Evolutionary conservation across 129 eudicot genomes (phyloP), one percentile per base, ranked within the genome.

Genomic region (Artemisia argyi): DNA sequence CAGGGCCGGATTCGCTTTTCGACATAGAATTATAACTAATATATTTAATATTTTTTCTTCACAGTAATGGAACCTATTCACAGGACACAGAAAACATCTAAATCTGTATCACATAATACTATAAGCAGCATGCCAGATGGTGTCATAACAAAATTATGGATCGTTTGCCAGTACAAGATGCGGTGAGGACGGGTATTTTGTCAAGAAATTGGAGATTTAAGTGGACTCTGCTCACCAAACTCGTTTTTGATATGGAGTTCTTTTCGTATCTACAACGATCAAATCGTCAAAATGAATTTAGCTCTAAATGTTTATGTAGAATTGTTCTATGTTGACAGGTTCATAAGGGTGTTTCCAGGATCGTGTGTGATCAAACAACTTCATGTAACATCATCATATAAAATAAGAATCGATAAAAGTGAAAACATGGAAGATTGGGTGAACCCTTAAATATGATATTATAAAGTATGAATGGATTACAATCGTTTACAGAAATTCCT

Each of bases 161-260:
- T 68, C 54, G 73, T 28, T 68, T 68, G 61, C 73, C 61, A 20
- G 53, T 49, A 50, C 73, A 51, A 14, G 48, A 28, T 24, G 50
- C 49, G 4, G 61, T 68, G 11, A 28, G 57, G 73, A 68, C 73
- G 7, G 8, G 49, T 26, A 51, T 68, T 15, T 68, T 68, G 61
- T 68, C 73, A 28, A 68, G 73, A 51, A 30, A 55, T 5, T 53
- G 73, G 73, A 69, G 49, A 61, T 53, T 11, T 69, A 69, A 69
- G 30, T 69, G 74, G 65, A 69, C 74, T 55, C 11, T 18, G 32
- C 63, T 55, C 26, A n/a, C 32, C 18, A n/a, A 54, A 5, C 74
- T 69, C 48, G 14, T 30, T 32, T 69, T 69, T 42, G 64, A 69
- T 55, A 6, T 30, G 17, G 13, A 69, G 11, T 69, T 69, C 18